Evolutionary conservation across 2,329 filamentous ascomycete genomes (phyloP).

Genomic region (Ophiostoma sp.): DNA sequence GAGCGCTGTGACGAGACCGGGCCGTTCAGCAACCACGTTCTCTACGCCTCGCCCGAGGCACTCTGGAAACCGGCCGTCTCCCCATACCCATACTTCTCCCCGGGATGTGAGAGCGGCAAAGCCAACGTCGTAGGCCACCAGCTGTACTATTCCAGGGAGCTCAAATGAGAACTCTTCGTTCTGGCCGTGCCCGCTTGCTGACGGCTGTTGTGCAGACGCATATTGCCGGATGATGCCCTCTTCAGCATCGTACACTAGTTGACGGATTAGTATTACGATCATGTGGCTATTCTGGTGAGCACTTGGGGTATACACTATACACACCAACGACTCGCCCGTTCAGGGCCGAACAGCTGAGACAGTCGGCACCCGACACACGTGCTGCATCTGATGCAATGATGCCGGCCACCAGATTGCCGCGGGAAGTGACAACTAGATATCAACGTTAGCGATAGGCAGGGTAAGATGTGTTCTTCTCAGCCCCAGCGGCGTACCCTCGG

Average conservation of each 20-base stretch:
- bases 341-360: conserved; percentile 5
- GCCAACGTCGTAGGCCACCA: conserved; percentile 45
- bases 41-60: conserved; percentile 49
- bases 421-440: conserved; percentile 14
- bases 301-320: no score
- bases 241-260: neutral
- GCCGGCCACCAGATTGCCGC: neutral
- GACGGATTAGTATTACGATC: no score
- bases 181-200: neutral
- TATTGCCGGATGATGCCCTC: conserved; percentile 30
- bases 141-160: conserved; percentile 34
- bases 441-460: neutral
- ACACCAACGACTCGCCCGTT: neutral
- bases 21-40: conserved; percentile 40
- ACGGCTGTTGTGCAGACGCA: conserved; percentile 21
- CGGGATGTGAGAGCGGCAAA: conserved; percentile 43
- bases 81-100: conserved; percentile 48
- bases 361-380: neutral
- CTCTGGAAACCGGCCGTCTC: conserved; percentile 53
- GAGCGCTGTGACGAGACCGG: conserved; percentile 45
- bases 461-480: no score
- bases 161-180: conserved; percentile 26
- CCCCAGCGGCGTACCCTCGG: conserved; percentile 39
- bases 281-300: no score
- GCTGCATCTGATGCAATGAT: neutral